These are phyloP conservation scores for Rhododendron molle DNA, from an alignment of 148 eudicot genomes.

Conservation along the genomic window DNA sequence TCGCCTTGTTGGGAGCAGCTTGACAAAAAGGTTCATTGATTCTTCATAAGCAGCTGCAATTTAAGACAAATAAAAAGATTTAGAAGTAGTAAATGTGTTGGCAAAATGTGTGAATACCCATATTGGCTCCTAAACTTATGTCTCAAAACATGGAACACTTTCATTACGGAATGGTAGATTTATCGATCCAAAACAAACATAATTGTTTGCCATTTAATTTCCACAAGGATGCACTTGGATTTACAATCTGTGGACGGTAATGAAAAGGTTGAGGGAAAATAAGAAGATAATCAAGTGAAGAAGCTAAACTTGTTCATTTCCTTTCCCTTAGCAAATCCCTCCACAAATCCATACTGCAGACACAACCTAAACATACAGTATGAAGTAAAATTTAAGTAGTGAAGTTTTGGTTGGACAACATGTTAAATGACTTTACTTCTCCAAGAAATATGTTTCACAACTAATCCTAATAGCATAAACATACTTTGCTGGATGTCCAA, in stretches of 20 bases:
- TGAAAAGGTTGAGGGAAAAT: background rate
- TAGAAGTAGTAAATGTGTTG: background rate
- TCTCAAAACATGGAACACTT: background rate
- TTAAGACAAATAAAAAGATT: background rate
- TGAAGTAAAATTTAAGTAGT: background rate
- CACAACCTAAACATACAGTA: background rate
- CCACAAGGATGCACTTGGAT: background rate
- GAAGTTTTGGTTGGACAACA: background rate
- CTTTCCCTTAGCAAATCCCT: background rate
- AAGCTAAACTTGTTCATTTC: too few relatives aligned
- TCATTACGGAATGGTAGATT: background rate
- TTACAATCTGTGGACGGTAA: background rate
- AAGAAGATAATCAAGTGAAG: too few relatives aligned
- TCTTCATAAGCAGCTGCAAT: constrained; percentile 8
- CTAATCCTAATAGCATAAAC: background rate
- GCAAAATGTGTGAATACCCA: background rate
- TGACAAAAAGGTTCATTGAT: constrained; percentile 7
- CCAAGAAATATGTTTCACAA: background rate
- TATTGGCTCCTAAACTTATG: background rate
- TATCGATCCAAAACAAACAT: background rate
- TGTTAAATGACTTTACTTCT: background rate
- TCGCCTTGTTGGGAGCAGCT: background rate
- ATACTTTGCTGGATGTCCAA: background rate
- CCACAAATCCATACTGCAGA: background rate
- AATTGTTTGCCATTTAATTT: background rate